Evolutionary conservation across 345 rosid species (phyloP).

Genomic region (Citrus cavaleriei): DNA sequence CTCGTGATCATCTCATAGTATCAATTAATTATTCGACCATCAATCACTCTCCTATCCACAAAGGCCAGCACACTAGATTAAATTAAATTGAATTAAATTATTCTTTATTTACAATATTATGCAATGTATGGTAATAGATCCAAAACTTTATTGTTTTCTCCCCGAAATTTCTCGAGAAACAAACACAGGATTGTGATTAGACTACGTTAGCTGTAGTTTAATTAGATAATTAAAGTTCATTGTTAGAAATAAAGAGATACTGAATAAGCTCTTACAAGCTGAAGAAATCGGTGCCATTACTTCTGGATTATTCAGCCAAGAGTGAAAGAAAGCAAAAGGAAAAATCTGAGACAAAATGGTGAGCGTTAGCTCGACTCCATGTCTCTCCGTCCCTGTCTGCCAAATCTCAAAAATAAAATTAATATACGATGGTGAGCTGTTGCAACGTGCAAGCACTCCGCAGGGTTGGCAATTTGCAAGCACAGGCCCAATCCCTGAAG

Average conservation of each 20-base stretch:
- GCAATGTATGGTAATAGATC: not conserved
- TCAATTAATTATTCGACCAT: not conserved
- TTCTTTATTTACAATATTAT: not conserved
- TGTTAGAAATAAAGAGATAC: not conserved
- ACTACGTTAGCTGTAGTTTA: not conserved
- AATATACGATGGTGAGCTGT: not conserved
- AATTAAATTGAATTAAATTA: not conserved
- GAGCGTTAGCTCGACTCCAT: not conserved
- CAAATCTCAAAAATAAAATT: no score
- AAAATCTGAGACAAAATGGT: not conserved
- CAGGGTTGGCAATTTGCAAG: no score
- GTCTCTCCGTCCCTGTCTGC: not conserved
- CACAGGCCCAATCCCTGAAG: no score
- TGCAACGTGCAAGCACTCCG: not conserved
- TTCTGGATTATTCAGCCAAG: not conserved
- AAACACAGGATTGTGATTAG: not conserved
- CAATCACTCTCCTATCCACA: not conserved
- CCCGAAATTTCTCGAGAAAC: not conserved
- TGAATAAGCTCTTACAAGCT: not conserved
- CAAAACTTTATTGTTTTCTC: not conserved
- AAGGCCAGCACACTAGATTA: not conserved
- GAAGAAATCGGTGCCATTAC: not conserved
- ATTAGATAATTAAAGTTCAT: not conserved
- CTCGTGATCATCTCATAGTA: constrained; percentile 7
- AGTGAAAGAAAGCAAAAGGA: not conserved